Evolutionary conservation across 2,329 filamentous ascomycete genomes (phyloP), one percentile per base, ranked within the genome.

Genomic region (Cladosporium cucumerinum): DNA sequence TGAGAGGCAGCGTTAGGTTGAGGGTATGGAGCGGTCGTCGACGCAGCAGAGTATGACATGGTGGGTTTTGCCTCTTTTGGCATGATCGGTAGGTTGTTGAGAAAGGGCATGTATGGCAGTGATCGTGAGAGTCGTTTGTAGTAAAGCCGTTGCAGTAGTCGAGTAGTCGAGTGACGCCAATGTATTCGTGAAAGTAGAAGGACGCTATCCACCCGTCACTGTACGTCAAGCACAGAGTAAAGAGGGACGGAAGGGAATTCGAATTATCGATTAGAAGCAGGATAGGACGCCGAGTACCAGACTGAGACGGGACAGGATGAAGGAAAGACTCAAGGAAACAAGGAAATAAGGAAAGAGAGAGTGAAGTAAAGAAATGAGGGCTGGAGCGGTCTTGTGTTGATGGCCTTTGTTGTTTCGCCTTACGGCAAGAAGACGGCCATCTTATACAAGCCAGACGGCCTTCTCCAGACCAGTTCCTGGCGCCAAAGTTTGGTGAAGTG

Each of bases 51-150:
- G 63, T 66, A 72, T 64, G 26, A 64, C 25, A 63, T 61, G 21
- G 66, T 65, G 18, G 66, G 59, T 68, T 75, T 78, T 65, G 75
- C 74, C 67, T 78, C 76, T 70, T 81, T 82, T 58, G 80, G 80
- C 80, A 82, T 82, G 70, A 75, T 78, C 54, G 71, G 74, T 32
- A 72, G 65, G 36, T 63, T 63, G 60, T 61, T 69, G 65, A 66
- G 66, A 26, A 68, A 64, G 55, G 69, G 70, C 73, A 75, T 74
- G 60, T 67, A 70, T 65, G 67, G 51, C 66, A 55, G 58, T 46
- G 39, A 23, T 66, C 57, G 63, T 67, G 14, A 23, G 39, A 52
- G 39, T 66, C 63, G 60, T 57, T 34, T 61, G 43, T 62, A 36
- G 46, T 62, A 57, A 21, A n/a, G 58, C 25, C 55, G 54, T 46